These are phyloP conservation scores for Leccinum ochraceum DNA, from an alignment of 768 basidiomycete species.

Conservation along the genomic window DNA sequence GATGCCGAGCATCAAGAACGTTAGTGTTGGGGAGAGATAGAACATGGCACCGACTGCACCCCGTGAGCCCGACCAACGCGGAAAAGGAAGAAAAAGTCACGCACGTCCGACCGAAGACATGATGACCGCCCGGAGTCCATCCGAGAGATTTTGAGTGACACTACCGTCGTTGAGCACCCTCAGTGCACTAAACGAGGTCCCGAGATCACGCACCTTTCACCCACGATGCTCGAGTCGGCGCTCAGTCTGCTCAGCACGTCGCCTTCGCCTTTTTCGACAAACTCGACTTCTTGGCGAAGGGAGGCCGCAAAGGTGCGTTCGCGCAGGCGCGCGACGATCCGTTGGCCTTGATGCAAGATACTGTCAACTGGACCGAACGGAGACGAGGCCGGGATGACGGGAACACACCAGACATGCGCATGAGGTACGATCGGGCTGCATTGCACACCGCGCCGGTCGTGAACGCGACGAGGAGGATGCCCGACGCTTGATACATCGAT, in stretches of 20 bases:
- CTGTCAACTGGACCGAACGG: not conserved
- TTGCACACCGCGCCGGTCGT: slow-evolving; percentile 88
- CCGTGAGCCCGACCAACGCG: not conserved
- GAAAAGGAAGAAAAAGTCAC: slow-evolving; percentile 29
- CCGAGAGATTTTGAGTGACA: slow-evolving; percentile 77
- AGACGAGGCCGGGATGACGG: too few relatives aligned
- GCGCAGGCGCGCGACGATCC: slow-evolving; percentile 87
- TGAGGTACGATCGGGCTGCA: slow-evolving; percentile 77
- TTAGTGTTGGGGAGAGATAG: slow-evolving; percentile 67
- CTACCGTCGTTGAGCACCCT: slow-evolving; percentile 23
- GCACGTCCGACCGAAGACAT: slow-evolving; percentile 93
- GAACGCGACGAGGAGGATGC: slow-evolving; percentile 70
- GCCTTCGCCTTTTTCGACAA: slow-evolving; percentile 89
- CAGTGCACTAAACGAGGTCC: not conserved
- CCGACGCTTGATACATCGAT: slow-evolving; percentile 78
- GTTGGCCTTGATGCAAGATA: slow-evolving; percentile 52
- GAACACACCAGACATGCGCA: slow-evolving; percentile 76
- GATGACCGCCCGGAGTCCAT: slow-evolving; percentile 80
- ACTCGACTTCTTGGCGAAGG: slow-evolving; percentile 88
- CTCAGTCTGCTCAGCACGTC: slow-evolving; percentile 91
- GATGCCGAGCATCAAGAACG: slow-evolving; percentile 88
- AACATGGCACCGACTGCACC: not conserved
- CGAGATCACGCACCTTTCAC: slow-evolving; percentile 65
- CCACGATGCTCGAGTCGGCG: slow-evolving; percentile 90
- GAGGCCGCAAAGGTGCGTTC: slow-evolving; percentile 83